Conservation (phyloP, 495 filamentous ascomycete species). For the Hypoxylon perforatum region DNA sequence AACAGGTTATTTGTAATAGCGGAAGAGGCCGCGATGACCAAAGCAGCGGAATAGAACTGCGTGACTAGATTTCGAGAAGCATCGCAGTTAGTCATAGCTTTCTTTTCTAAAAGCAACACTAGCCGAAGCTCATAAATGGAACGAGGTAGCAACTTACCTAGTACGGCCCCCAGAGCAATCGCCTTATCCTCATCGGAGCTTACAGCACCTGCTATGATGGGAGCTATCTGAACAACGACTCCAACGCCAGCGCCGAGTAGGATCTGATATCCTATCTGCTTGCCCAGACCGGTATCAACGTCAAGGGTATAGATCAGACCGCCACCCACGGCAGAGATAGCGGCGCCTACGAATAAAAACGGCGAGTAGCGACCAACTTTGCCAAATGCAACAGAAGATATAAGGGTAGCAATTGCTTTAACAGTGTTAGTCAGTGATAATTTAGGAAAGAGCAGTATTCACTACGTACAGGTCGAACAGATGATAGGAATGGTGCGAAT, state of each 20-base stretch:
- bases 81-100: background rate
- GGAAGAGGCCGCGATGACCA: slow-evolving; percentile 55
- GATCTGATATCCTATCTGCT: slow-evolving; percentile 71
- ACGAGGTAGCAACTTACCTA: slow-evolving; percentile 6
- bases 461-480: slow-evolving; percentile 56
- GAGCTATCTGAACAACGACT: slow-evolving; percentile 53
- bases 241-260: slow-evolving; percentile 68
- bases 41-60: slow-evolving; percentile 55
- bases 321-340: slow-evolving; percentile 66
- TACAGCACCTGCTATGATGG: slow-evolving; percentile 56
- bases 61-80: slow-evolving; percentile 38
- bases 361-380: slow-evolving; percentile 72
- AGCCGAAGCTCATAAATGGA: background rate
- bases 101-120: background rate
- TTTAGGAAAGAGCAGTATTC: slow-evolving; percentile 47
- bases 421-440: slow-evolving; percentile 48
- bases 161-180: slow-evolving; percentile 7
- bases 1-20: slow-evolving; percentile 54
- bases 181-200: slow-evolving; percentile 12
- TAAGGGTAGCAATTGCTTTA: slow-evolving; percentile 53
- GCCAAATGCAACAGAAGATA: slow-evolving; percentile 66
- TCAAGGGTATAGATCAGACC: slow-evolving; percentile 71
- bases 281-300: slow-evolving; percentile 30
- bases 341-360: slow-evolving; percentile 65
- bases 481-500: slow-evolving; percentile 74